Percentiles rank a stretch among this genome's conserved stretches.
phyloP scores from a whole-genome alignment of 345 rosid species.

The Balakata baccata region DNA sequence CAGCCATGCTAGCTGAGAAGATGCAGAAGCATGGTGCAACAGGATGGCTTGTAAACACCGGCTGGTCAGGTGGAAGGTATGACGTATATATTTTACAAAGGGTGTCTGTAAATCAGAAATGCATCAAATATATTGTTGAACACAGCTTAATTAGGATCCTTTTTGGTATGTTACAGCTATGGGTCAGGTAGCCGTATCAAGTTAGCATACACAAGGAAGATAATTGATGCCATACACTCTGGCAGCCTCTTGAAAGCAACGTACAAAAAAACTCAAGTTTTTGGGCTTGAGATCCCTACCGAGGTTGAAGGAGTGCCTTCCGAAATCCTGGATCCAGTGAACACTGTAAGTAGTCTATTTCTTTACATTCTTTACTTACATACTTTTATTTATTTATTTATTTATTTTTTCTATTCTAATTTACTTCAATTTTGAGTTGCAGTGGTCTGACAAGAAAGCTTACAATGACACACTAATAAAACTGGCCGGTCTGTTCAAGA shows the following conservation, averaged over 20 bases:
- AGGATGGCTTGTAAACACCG: constrained; percentile 96
- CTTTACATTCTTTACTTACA: neutral
- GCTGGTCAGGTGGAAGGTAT: constrained; percentile 99
- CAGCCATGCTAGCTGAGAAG: constrained; percentile 93
- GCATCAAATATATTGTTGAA: neutral
- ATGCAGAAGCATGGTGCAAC: constrained; percentile 96
- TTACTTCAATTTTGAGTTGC: constrained; percentile 17
- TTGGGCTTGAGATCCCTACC: constrained; percentile 78
- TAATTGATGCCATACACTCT: constrained; percentile 87
- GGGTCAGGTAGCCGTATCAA: constrained; percentile 83
- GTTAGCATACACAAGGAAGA: constrained; percentile 73
- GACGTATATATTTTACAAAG: neutral
- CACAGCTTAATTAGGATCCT: neutral
- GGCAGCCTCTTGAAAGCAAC: constrained; percentile 63
- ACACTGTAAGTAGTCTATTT: constrained; percentile 48
- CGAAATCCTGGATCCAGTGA: constrained; percentile 71
- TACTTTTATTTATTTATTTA: no score
- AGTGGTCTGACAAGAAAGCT: constrained; percentile 86
- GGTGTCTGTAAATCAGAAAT: no score
- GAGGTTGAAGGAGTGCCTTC: constrained; percentile 76
- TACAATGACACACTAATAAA: constrained; percentile 75
- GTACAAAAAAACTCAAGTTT: constrained; percentile 65
- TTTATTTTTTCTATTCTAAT: constrained; percentile 5
- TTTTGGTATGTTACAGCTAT: constrained; percentile 42
- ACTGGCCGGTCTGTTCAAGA: constrained; percentile 80